Base-by-base conservation (phyloP, 805 yeast species). In the Starmera pachycereana region DNA sequence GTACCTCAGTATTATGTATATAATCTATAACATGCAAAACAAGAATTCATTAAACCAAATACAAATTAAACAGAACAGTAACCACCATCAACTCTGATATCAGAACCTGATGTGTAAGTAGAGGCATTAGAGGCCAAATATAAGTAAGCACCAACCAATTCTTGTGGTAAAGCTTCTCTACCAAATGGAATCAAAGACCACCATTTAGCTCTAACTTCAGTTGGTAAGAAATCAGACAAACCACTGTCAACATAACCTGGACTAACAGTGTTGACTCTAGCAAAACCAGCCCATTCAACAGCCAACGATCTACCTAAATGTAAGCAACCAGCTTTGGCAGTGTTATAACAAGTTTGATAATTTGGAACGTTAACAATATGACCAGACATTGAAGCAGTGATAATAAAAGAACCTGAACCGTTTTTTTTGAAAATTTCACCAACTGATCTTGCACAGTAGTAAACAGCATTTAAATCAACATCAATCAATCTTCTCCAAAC, bases 301-400 rank as follows among this genome's bases (percentile, higher is more conserved):
- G 92, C 87, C 49, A 84, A 66, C 3, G 89, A 81, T 56, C 68
- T 76, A 33, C 78, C 73, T 52, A 83, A 68, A 54, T 84, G 90
- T 48, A 76, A 57, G 36, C 81, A 74, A 27, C 78, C 94, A 30
- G 94, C 90, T 68, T 86, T 87, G 50, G 88, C 83, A 12, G 87
- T 85, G 54, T 86, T 86, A 67, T 86, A 86, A 32, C 82, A 77
- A 12, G 95, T 82, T 64, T 87, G 96, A 56, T 76, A 68, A 60
- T 88, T 92, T 19, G 96, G 96, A 45, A 78, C 75, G 61, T 87
- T 87, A 52, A 78, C 92, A 52, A 88, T 79, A 63, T 80, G 87
- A 12, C 85, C 96, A 25, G 92, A 81, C 84, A 87, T 87, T 32
- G 95, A 84, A 6, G 94, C 88, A 6, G 96, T 87, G 61, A 83